These are phyloP conservation scores for Cardamine resedifolia DNA, from an alignment of 345 rosid genomes.

Conservation along the genomic window DNA sequence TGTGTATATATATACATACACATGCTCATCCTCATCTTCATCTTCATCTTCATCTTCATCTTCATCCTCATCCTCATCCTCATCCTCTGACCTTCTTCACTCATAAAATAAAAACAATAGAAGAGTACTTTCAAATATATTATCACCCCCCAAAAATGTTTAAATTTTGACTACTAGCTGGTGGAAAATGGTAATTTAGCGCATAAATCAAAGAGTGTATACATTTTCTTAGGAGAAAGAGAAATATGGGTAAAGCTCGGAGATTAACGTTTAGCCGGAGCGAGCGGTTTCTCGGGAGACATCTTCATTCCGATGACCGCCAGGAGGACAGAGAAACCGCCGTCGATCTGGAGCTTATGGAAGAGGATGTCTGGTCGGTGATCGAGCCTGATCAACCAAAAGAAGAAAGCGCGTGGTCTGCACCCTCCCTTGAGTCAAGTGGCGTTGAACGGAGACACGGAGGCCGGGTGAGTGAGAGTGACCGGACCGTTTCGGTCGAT, in stretches of 20 bases:
- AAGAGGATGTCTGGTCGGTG: slow-evolving; percentile 80
- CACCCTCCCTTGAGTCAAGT: slow-evolving; percentile 22
- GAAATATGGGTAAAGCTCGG: slow-evolving; percentile 49
- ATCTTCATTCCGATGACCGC: slow-evolving; percentile 17
- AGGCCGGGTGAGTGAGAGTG: background rate
- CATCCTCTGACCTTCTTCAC: background rate
- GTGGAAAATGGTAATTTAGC: background rate
- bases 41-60: slow-evolving; percentile 3
- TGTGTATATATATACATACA: background rate
- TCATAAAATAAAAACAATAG: slow-evolving; percentile 8
- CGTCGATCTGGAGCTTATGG: slow-evolving; percentile 51
- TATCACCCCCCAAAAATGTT: background rate
- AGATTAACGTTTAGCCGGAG: slow-evolving; percentile 61
- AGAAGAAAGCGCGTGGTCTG: slow-evolving; percentile 41
- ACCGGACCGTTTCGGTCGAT: slow-evolving; percentile 34
- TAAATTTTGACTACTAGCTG: background rate
- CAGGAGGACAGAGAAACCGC: slow-evolving; percentile 20
- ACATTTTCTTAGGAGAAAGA: background rate
- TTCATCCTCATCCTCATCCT: background rate
- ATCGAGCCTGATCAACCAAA: slow-evolving; percentile 34
- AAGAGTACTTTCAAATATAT: background rate
- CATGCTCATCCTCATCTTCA: slow-evolving; percentile 1
- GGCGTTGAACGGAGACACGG: slow-evolving; percentile 2
- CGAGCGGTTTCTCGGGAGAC: slow-evolving; percentile 50
- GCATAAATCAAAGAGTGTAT: background rate